A percentile compares a stretch with the other conserved stretches of the same genome.
These are phyloP conservation scores for Cadophora luteo-olivacea DNA, from an alignment of 2,329 filamentous ascomycete genomes.

Conservation along the genomic window DNA sequence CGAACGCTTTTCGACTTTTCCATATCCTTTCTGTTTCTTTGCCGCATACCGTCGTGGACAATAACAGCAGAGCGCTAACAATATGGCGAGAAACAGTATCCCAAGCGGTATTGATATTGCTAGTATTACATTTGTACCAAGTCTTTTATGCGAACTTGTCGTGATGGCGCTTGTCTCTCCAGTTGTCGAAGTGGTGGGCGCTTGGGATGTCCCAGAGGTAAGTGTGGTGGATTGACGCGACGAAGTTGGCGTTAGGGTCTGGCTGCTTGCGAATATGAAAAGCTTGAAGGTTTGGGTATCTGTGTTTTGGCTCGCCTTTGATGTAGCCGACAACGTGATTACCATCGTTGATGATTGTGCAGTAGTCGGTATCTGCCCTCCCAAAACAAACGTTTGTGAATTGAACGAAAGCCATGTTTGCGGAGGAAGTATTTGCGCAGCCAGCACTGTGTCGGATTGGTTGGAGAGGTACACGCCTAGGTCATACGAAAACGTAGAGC, in stretches of 20 bases:
- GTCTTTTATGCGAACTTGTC: constrained; percentile 7
- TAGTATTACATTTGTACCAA: constrained; percentile 33
- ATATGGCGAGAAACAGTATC: constrained; percentile 29
- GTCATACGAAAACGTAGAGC: constrained; percentile 37
- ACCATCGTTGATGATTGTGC: constrained; percentile 27
- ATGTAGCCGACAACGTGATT: constrained; percentile 38
- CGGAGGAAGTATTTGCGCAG: constrained; percentile 28
- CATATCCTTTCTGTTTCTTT: constrained; percentile 20
- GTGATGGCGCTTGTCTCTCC: constrained; percentile 3
- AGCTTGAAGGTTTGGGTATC: constrained; percentile 37
- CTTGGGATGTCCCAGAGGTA: constrained; percentile 1
- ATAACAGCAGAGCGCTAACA: constrained; percentile 36
- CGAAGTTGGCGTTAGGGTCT: constrained; percentile 14
- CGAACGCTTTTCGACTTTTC: constrained; percentile 31
- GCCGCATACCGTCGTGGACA: constrained; percentile 26
- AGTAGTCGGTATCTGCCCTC: constrained; percentile 37
- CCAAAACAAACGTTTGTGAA: constrained; percentile 34
- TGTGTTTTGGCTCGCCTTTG: constrained; percentile 28
- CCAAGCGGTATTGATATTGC: constrained; percentile 38
- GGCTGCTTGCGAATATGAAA: constrained; percentile 19
- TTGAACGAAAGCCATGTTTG: constrained; percentile 41
- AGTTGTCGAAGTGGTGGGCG: constrained; percentile 20
- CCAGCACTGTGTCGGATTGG: constrained; percentile 35
- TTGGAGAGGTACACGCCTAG: constrained; percentile 37
- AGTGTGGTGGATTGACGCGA: constrained; percentile 19